Evolutionary conservation across 768 basidiomycete species (phyloP).

Genomic region (Russula earlei): DNA sequence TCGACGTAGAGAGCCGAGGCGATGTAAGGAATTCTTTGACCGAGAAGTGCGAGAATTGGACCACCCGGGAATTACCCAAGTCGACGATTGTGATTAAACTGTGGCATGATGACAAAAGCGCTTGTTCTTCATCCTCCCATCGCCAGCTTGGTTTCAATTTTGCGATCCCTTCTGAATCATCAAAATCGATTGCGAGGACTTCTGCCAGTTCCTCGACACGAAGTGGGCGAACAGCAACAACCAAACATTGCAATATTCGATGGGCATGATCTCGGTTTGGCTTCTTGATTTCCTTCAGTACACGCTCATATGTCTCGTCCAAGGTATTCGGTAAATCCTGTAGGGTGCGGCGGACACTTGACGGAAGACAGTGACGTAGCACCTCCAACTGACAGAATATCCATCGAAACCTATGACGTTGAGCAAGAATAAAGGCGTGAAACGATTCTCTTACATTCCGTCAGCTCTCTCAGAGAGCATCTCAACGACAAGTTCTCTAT

Average conservation of each 20-base stretch:
- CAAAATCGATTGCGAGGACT: no score
- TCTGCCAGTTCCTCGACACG: no score
- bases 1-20: not conserved
- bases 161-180: not conserved
- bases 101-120: not conserved
- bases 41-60: not conserved
- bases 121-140: not conserved
- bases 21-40: constrained; percentile 2
- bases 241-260: not conserved
- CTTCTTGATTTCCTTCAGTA: not conserved
- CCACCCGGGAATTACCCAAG: not conserved
- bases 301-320: not conserved
- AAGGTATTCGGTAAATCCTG: not conserved
- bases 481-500: not conserved
- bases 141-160: not conserved
- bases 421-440: not conserved
- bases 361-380: not conserved
- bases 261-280: not conserved
- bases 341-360: not conserved
- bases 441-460: not conserved
- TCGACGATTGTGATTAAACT: not conserved
- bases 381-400: not conserved
- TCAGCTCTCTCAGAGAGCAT: not conserved
- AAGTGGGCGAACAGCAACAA: no score
- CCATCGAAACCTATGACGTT: not conserved